Evolutionary conservation across 1,139 yeast species (phyloP), one percentile per base, ranked within the genome.

Genomic region (Sugiyamaella xylanicola): DNA sequence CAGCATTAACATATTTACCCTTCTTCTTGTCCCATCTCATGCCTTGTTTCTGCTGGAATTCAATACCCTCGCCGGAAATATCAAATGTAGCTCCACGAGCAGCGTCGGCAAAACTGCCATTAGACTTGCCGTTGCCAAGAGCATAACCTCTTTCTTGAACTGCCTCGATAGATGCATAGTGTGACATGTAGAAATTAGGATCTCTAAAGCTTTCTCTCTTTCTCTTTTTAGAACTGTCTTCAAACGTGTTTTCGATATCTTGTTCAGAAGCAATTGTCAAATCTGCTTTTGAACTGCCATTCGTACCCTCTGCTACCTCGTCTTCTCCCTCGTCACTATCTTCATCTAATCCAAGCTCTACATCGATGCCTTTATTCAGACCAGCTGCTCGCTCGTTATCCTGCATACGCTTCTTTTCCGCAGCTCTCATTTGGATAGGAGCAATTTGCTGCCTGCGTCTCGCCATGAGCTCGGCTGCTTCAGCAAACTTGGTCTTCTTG

Each of bases 11-110:
- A 71, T 89, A 93, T 64, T 91, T 91, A 65, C 96, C 95, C 72
- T 89, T 87, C 81, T 91, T 91, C 72, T 83, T 87, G 74, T 93
- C 98, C 99, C 99, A 95, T 70, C 83, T 81, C 81, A 86, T 86
- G 48, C 87, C 84, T 62, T 88, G 93, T 41, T 82, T 80, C 65
- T 82, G 84, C 59, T 81, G 81, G 47, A 67, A 67, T 50, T 73
- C 74, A 43, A 65, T 59, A 29, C 76, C 99, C 66, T 93, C 98
- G 56, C 81, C 84, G 55, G 80, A 85, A 63, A 95, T 76, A 69
- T 92, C 97, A 71, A 91, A 92, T 0, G 96, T 78, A 0, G 97
- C 98, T 40, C 78, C 77, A 16, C 85, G 82, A 0, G 97, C 98
- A 58, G 85, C 95, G 59, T 85, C 88, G 20, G 88, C 87, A 73